A percentile compares a stretch with the other conserved stretches of the same genome.
Evolutionary conservation across 2,329 filamentous ascomycete genomes (phyloP).

Genomic region (Fusarium stilboides): DNA sequence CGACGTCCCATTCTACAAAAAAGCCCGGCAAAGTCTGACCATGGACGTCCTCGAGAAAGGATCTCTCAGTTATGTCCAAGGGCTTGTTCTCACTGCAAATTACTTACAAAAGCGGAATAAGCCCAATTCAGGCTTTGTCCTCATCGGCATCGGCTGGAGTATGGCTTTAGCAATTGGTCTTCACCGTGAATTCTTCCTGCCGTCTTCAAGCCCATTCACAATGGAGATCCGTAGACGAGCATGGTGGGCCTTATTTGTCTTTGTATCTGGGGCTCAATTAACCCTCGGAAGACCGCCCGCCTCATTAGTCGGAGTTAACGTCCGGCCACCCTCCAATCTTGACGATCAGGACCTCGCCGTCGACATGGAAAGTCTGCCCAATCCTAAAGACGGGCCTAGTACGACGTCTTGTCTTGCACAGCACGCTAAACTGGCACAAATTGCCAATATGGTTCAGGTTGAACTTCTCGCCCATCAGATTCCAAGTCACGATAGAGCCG

Average conservation of each 20-base stretch:
- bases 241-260: conserved; percentile 57
- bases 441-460: conserved; percentile 34
- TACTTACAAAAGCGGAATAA: conserved; percentile 52
- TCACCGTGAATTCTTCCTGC: conserved; percentile 56
- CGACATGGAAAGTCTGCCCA: conserved; percentile 29
- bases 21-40: too few species aligned
- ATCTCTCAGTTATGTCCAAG: too few species aligned
- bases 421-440: conserved; percentile 29
- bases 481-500: conserved; percentile 12
- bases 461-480: conserved; percentile 38
- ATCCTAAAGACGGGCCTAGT: conserved; percentile 17
- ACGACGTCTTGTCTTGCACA: conserved; percentile 33
- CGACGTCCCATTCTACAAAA: too few species aligned
- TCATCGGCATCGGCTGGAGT: conserved; percentile 62
- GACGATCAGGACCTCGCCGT: conserved; percentile 37
- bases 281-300: conserved; percentile 30
- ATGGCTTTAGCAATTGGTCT: conserved; percentile 64
- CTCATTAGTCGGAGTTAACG: conserved; percentile 33
- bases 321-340: conserved; percentile 28
- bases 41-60: too few species aligned
- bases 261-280: conserved; percentile 49
- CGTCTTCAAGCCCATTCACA: conserved; percentile 43
- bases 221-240: conserved; percentile 52
- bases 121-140: conserved; percentile 65
- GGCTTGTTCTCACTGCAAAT: too few species aligned